A percentile compares a stretch with the other conserved stretches of the same genome.
These are phyloP conservation scores for Kuraishia piskuri DNA, from an alignment of 805 yeast genomes.

Conservation along the genomic window DNA sequence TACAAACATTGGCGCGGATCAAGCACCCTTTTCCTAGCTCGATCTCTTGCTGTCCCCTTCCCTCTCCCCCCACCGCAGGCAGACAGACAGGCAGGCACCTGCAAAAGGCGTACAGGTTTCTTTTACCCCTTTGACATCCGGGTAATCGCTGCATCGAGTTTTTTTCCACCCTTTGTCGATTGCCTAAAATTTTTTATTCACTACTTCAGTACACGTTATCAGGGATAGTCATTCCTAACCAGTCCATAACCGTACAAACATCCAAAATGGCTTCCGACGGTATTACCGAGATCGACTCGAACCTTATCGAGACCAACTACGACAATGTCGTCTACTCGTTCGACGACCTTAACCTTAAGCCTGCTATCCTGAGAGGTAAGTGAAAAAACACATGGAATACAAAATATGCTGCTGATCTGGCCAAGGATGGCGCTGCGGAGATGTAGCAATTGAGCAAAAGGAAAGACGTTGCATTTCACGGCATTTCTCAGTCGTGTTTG, in stretches of 20 bases:
- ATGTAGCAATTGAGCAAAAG: not conserved
- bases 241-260: constrained; percentile 1
- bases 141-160: not conserved
- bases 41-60: not conserved
- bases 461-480: too few species aligned
- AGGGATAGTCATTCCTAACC: not conserved
- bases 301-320: constrained; percentile 88
- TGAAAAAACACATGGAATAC: constrained; percentile 4
- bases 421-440: not conserved
- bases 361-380: constrained; percentile 56
- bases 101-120: not conserved
- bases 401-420: too few species aligned
- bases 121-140: not conserved
- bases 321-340: constrained; percentile 78
- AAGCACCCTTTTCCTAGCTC: too few species aligned
- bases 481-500: too few species aligned
- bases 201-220: not conserved
- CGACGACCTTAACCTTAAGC: constrained; percentile 73
- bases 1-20: too few species aligned
- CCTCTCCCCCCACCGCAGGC: not conserved
- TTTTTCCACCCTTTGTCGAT: not conserved
- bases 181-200: not conserved
- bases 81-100: too few species aligned
- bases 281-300: constrained; percentile 72
- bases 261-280: constrained; percentile 50